Evolutionary conservation across 1,139 yeast genomes (phyloP), one percentile per base, ranked within the genome.

Genomic region (Geotrichum macrosporum): DNA sequence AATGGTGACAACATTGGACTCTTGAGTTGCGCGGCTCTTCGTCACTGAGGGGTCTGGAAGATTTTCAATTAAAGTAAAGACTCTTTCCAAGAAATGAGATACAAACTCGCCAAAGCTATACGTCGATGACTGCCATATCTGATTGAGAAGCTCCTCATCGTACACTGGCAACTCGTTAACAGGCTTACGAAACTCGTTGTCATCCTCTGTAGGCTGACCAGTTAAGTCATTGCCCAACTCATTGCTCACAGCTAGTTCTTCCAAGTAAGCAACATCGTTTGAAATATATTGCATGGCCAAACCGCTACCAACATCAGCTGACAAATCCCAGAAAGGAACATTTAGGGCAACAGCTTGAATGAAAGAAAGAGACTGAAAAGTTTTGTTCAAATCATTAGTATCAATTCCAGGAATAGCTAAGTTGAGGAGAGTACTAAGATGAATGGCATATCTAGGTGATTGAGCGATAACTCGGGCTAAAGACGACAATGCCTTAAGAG

Each of bases 321-420:
- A 59, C 13, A 64, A 40, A 41, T 67, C 69, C 41, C 53, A 52
- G 55, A 88, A 73, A 1, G 96, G 96, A 3, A 85, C 77, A 53
- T 80, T 83, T 12, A 83, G 72, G 0, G 89, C 81, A 26, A 84
- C 76, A 0, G 86, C 74, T 10, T 87, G 82, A 52, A 92, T 75
- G 20, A 85, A 76, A 52, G 81, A 78, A 43, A 89, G 68, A 0
- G 95, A 78, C 45, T 78, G 74, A 29, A 81, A 72, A 0, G 96
- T 82, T 60, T 89, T 80, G 22, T 73, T 75, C 46, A 88, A 72
- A 65, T 92, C 98, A 63, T 89, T 92, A 0, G 94, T 78, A 62
- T 92, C 97, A 38, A 92, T 80, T 19, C 94, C 96, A 0, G 89
- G 86, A 12, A 89, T 65, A 0, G 84, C 70, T 62, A 86, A 72